Base-by-base conservation (phyloP, 352 stramenopile genomes). In the Elongisporangium undulatum region DNA sequence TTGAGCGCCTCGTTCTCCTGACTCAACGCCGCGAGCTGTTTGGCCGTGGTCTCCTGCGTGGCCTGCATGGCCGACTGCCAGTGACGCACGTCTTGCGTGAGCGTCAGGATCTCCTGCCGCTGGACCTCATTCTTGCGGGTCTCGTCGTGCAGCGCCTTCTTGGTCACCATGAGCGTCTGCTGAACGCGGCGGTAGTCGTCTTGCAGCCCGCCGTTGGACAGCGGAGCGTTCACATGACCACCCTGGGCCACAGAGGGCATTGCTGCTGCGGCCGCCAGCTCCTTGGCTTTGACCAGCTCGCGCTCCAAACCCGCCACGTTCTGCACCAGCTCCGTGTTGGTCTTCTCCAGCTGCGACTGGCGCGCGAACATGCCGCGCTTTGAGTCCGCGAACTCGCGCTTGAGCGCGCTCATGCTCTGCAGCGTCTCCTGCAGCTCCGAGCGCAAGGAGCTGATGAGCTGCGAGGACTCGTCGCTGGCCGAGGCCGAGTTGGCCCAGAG, bases 91-190 rank as follows among this genome's bases (percentile, higher is more conserved):
- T 93, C 82, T 34, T 78, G 63, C 2, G 55, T 72, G 39, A 93
- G 58, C n/a, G 61, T 69, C 6, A 75, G 38, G 2, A 88, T 74
- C 61, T 94, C 83, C 24, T 91, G 83, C 19, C 82, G 74, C 22
- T 89, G 82, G 52, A 85, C 69, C 56, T 88, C 77, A 12, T 71
- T 88, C 58, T 82, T 87, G 17, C 73, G 72, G 9, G 67, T 72
- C 49, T 92, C 83, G 19, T 94, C 85, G 20, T 91, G 82, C 6
- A 94, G 58, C 13, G 68, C 67, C 60, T 94, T 94, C 69, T 93
- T 94, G 5, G 79, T 83, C 10, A 83, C 51, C 22, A 89, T 62
- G 17, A 92, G 65, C 53, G 73, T 77, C 41, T 91, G 80, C 58
- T 91, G 79, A 20, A 87, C 64, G 17, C 75, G 67, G 12, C 76